Base-by-base conservation (phyloP, 2,329 filamentous ascomycete genomes). In the Apiospora saccharicola region DNA sequence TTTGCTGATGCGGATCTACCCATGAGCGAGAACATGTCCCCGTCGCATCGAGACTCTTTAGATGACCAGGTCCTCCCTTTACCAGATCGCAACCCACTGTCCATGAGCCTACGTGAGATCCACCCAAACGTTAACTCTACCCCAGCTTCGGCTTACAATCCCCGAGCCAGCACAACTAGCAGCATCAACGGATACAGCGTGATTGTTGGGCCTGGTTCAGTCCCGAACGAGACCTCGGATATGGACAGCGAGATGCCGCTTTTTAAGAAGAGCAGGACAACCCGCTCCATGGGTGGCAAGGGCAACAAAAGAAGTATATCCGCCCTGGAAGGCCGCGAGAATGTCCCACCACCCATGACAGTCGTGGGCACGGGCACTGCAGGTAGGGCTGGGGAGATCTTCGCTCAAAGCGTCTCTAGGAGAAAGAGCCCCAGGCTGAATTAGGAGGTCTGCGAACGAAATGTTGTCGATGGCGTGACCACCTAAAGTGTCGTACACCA, bases 381-480 rank as follows among this genome's bases (percentile, higher is more conserved):
- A 10, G 79, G 79, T 34, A 77, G 75, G 49, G 79, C 78, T 24
- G 76, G 75, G 43, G 80, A 81, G 69, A 81, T 82, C n/a, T 84
- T 87, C 74, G 82, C 83, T 26, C 82, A 86, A 78, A 85, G 86
- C 69, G 74, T 83, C 41, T 81, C 83, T 71, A 85, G 85, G 79
- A 86, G 88, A 78, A 90, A 90, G 83, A 90, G 88, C 74, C 87
- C 88, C 4, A 80, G 88, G 71, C 77, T 89, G 72, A 80, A 82
- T 51, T 81, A 73, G 70, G 41, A 49, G 46, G 67, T 14, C 14
- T 44, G 10, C 44, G 67, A 10, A 64, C 34, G 13, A 10, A 26
- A 64, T n/a, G 30, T 64, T 8, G 34, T 10, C 14, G 34, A 34
- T 64, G 57, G 57, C 34, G 41, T 41, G 57, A 34, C 6, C 57